A percentile compares a stretch with the other conserved stretches of the same genome.
Evolutionary conservation across 345 rosid species (phyloP).

Genomic region (Populus alba): DNA sequence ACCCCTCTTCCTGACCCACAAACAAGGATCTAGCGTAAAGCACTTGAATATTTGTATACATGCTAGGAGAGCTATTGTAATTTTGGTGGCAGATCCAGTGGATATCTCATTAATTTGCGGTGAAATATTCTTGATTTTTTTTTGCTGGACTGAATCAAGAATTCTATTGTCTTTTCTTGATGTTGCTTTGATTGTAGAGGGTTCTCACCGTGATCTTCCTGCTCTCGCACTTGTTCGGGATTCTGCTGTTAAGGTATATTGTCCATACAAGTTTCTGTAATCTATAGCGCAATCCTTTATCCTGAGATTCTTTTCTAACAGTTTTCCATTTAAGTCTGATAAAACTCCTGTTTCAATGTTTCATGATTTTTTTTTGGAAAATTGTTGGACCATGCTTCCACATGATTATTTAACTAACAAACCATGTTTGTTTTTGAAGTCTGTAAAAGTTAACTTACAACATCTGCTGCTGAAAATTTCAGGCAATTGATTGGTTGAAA

Average conservation of each 20-base stretch:
- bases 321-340: neutral
- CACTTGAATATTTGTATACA: neutral
- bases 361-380: neutral
- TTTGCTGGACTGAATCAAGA: neutral
- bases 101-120: neutral
- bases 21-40: neutral
- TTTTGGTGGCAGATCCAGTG: neutral
- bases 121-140: neutral
- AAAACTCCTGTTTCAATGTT: neutral
- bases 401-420: neutral
- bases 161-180: conserved; percentile 2
- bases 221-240: conserved; percentile 70
- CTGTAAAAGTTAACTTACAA: neutral
- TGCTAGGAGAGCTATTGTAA: neutral
- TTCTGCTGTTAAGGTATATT: conserved; percentile 63
- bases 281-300: neutral
- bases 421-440: neutral
- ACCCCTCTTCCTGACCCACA: neutral
- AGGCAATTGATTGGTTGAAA: conserved; percentile 91
- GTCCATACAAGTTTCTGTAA: neutral
- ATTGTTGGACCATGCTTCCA: neutral
- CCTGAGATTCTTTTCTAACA: neutral
- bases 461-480: conserved; percentile 18
- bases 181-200: conserved; percentile 49
- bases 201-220: conserved; percentile 86